Conservation (phyloP, 805 yeast species). For the Jamesozyma hellenica region DNA sequence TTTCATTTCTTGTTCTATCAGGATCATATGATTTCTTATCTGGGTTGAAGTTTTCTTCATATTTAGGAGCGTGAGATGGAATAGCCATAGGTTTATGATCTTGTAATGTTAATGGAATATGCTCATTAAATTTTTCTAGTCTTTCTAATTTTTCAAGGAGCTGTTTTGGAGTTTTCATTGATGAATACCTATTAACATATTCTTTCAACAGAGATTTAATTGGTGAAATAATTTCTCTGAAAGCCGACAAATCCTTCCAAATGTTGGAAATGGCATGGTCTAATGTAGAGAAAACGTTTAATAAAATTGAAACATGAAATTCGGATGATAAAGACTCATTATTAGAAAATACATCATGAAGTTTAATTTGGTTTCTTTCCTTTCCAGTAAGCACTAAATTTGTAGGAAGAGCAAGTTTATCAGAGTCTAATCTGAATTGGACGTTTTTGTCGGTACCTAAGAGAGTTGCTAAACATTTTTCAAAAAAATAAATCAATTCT, state of each 20-base stretch:
- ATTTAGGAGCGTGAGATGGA: slow-evolving; percentile 78
- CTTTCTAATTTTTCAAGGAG: slow-evolving; percentile 39
- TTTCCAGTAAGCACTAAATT: slow-evolving; percentile 5
- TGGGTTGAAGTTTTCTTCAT: slow-evolving; percentile 92
- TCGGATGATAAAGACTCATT: slow-evolving; percentile 21
- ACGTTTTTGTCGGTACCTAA: slow-evolving; percentile 10
- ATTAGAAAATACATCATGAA: slow-evolving; percentile 20
- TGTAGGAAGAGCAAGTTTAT: slow-evolving; percentile 11
- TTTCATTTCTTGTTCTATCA: slow-evolving; percentile 70
- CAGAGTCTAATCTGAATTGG: slow-evolving; percentile 18
- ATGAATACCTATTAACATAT: slow-evolving; percentile 31
- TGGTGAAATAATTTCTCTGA: slow-evolving; percentile 48
- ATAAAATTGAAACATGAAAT: slow-evolving; percentile 15
- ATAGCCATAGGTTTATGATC: slow-evolving; percentile 76
- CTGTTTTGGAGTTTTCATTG: slow-evolving; percentile 27
- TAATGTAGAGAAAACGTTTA: slow-evolving; percentile 25
- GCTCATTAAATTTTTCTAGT: slow-evolving; percentile 41
- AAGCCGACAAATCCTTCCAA: slow-evolving; percentile 57
- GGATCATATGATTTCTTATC: slow-evolving; percentile 87
- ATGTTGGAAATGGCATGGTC: slow-evolving; percentile 28
- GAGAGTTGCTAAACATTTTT: slow-evolving; percentile 39
- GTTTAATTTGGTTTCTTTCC: slow-evolving; percentile 7
- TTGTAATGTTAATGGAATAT: slow-evolving; percentile 71
- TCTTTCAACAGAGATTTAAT: slow-evolving; percentile 36
- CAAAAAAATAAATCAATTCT: slow-evolving; percentile 55